Conservation (phyloP, 106 monocot species). For the Phalaenopsis equestris region DNA sequence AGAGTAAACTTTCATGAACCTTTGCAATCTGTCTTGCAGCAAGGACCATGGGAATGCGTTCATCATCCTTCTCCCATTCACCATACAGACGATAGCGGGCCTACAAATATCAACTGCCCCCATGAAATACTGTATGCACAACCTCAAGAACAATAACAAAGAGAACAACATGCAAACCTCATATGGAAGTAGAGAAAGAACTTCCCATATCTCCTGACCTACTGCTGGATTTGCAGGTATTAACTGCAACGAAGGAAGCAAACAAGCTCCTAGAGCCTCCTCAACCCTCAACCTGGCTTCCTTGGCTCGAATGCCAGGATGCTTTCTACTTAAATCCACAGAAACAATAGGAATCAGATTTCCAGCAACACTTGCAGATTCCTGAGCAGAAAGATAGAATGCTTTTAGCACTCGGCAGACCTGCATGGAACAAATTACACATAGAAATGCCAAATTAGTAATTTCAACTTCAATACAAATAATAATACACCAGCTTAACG, state of each 20-base stretch:
- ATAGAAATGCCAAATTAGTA: not conserved
- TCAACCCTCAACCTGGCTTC: slow-evolving; percentile 69
- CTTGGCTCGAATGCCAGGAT: slow-evolving; percentile 31
- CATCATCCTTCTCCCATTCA: slow-evolving; percentile 98
- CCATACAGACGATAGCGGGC: slow-evolving; percentile 93
- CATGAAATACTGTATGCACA: not conserved
- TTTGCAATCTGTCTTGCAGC: slow-evolving; percentile 84
- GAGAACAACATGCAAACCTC: slow-evolving; percentile 48
- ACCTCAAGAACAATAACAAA: not conserved
- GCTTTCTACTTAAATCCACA: slow-evolving; percentile 22
- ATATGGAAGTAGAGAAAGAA: slow-evolving; percentile 84
- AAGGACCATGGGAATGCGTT: slow-evolving; percentile 68
- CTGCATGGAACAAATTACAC: slow-evolving; percentile 21
- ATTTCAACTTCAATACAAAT: not conserved
- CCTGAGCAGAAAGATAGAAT: slow-evolving; percentile 56
- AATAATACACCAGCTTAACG: not conserved
- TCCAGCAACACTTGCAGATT: slow-evolving; percentile 17
- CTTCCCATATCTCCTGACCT: slow-evolving; percentile 93
- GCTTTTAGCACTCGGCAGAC: slow-evolving; percentile 84
- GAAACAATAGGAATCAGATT: slow-evolving; percentile 12
- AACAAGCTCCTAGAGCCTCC: slow-evolving; percentile 75
- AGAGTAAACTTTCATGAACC: slow-evolving; percentile 30
- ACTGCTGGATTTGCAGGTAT: slow-evolving; percentile 99
- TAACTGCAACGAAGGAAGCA: slow-evolving; percentile 93
- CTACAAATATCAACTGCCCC: slow-evolving; percentile 17